These are phyloP conservation scores for Ophiocordyceps sinensis DNA, from an alignment of 2,329 filamentous ascomycete species.

Conservation along the genomic window DNA sequence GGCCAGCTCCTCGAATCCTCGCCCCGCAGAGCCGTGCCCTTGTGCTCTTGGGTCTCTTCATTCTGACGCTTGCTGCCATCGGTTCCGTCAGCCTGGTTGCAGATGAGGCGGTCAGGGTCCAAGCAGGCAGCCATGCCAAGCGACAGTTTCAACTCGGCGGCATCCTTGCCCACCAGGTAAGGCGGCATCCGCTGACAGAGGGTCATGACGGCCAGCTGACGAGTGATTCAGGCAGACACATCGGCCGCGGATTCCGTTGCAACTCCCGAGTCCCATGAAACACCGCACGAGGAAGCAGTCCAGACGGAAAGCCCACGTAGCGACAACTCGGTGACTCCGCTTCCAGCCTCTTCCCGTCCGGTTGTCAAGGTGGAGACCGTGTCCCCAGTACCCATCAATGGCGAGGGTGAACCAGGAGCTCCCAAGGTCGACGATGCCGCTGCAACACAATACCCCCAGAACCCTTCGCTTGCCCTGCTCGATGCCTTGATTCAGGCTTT, in stretches of 20 bases:
- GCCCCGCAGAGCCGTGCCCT: neutral
- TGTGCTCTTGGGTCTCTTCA: slow-evolving; percentile 2
- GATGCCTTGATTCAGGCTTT: slow-evolving; percentile 6
- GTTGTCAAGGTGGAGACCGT: neutral
- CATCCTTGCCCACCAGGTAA: slow-evolving; percentile 7
- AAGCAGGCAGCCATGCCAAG: slow-evolving; percentile 2
- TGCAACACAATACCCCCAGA: neutral
- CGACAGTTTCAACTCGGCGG: slow-evolving; percentile 13
- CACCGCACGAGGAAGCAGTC: too few species aligned
- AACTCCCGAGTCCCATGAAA: too few species aligned
- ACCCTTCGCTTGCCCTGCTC: slow-evolving; percentile 1
- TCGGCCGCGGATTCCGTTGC: too few species aligned
- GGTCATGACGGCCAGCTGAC: neutral
- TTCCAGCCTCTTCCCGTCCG: neutral
- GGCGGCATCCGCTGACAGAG: neutral
- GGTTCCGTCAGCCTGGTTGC: slow-evolving; percentile 3
- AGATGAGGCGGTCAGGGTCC: neutral
- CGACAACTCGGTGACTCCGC: neutral
- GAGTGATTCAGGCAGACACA: neutral
- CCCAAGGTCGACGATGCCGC: neutral
- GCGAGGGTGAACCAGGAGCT: neutral
- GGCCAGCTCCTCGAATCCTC: neutral
- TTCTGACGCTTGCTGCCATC: slow-evolving; percentile 2
- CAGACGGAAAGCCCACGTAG: too few species aligned
- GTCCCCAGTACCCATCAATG: neutral